A percentile compares a stretch with the other conserved stretches of the same genome.
Evolutionary conservation across 177 flowering plant genomes (phyloP).

Genomic region (Vitis hybrid): DNA sequence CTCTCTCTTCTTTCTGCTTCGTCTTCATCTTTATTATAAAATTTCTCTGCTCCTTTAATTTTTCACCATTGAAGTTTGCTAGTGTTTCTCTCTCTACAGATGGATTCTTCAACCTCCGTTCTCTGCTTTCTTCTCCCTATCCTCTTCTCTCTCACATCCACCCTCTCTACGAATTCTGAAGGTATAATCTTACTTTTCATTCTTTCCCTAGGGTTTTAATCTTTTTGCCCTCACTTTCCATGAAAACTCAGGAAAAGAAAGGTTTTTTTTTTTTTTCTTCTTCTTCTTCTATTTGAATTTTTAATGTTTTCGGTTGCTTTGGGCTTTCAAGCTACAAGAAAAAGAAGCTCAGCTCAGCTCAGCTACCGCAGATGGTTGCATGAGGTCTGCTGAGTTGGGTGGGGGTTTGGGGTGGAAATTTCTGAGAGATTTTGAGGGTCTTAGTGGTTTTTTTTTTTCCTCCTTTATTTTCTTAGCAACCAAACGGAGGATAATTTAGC

Average conservation of each 20-base stretch:
- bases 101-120: too few relatives aligned
- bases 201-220: neutral
- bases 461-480: neutral
- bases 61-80: too few relatives aligned
- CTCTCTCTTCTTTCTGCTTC: neutral
- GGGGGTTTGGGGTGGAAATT: too few relatives aligned
- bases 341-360: too few relatives aligned
- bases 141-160: conserved; percentile 19
- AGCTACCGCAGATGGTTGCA: too few relatives aligned
- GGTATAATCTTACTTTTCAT: conserved; percentile 21
- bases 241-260: neutral
- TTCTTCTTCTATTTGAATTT: neutral
- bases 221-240: neutral
- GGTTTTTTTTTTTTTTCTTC: neutral
- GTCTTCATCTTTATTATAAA: too few relatives aligned
- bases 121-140: conserved; percentile 4
- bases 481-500: neutral
- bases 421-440: neutral
- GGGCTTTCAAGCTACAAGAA: neutral
- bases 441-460: neutral
- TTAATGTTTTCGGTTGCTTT: neutral
- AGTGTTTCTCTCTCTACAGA: too few relatives aligned
- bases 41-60: too few relatives aligned
- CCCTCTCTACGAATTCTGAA: conserved; percentile 55
- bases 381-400: too few relatives aligned